Percentiles rank a stretch among this genome's conserved stretches.
phyloP scores from a whole-genome alignment of 2,329 filamentous ascomycete genomes.

The Plenodomus biglobosus region DNA sequence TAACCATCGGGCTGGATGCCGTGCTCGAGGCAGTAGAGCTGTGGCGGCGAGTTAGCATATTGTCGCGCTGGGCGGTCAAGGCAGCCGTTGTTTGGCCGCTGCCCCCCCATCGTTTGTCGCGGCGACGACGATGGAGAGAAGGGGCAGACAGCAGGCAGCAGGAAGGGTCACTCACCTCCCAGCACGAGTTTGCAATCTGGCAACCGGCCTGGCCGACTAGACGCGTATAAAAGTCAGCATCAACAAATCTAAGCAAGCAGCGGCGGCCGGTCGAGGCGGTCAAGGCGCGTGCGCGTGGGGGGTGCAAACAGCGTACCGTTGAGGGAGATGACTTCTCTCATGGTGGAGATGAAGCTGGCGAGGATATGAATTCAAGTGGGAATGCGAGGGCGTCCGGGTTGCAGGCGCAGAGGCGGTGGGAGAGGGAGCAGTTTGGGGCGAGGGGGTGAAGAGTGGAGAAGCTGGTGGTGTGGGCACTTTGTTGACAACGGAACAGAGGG shows the following conservation, averaged over 20 bases:
- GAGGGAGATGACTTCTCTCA: conserved; percentile 99
- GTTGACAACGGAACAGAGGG: background rate
- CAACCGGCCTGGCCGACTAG: conserved; percentile 99
- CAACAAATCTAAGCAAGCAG: conserved; percentile 22
- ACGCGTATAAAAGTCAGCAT: conserved; percentile 59
- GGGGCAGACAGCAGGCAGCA: conserved; percentile 11
- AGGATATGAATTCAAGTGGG: conserved; percentile 31
- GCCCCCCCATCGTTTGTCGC: conserved; percentile 31
- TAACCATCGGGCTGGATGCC: conserved; percentile 99
- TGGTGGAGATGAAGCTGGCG: conserved; percentile 58
- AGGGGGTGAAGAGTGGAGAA: conserved; percentile 19
- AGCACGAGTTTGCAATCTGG: conserved; percentile 99
- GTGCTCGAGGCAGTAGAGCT: conserved; percentile 99
- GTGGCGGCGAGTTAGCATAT: conserved; percentile 35
- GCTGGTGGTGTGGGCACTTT: background rate
- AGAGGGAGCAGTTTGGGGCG: conserved; percentile 13
- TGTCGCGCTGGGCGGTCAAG: conserved; percentile 32
- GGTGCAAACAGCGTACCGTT: conserved; percentile 69
- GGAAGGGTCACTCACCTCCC: conserved; percentile 79
- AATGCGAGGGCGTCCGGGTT: conserved; percentile 17
- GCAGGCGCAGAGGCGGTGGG: conserved; percentile 23
- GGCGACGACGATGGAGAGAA: conserved; percentile 6
- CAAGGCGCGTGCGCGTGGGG: conserved; percentile 44
- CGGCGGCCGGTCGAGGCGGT: conserved; percentile 43
- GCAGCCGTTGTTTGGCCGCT: conserved; percentile 37